Evolutionary conservation across 2,329 filamentous ascomycete species (phyloP), one percentile per base, ranked within the genome.

Genomic region (Emericellopsis cladophorae): DNA sequence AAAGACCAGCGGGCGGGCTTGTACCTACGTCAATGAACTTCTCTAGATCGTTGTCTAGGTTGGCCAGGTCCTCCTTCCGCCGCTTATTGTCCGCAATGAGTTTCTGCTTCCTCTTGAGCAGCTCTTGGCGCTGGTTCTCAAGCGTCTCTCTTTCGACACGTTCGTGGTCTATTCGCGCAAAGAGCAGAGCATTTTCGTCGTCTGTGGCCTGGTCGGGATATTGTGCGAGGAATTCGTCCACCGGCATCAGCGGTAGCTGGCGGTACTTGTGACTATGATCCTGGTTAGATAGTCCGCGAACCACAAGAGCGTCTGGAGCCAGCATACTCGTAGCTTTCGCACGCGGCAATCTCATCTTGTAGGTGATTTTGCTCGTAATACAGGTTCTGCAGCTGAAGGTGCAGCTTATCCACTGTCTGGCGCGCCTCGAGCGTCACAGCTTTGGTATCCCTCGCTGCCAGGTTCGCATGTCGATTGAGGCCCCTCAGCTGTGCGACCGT

Each of bases 281-380:
- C n/a, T 12, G 5, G 40, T 49, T 45, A 50, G 41, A 35, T 14
- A 29, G 3, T 29, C 26, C 26, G 12, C 8, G 6, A 29, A 29
- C 12, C 12, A 12, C 9, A 7, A 29, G 12, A 21, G 18, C 18
- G 18, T 5, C 5, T 21, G 26, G 12, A 8, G 15, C 37, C 15
- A 4, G 74, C 84, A 46, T 65, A 94, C 87, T 95, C 85, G 52
- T 93, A 95, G 40, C 81, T 83, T 56, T 95, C 85, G 59, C 92
- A 96, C 8, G 85, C 87, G 1, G 76, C 69, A 45, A 98, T 96
- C 62, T 98, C 92, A 38, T 85, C 85, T 48, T 84, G 79, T 41
- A 98, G 66, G 60, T 95, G 88, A 41, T 86, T 73, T 64, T 96
- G 89, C 61, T 98, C 90, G 56, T 98, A 98, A 59, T 92, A 93